These are phyloP conservation scores for Dictyostelium firmibasis DNA, from an alignment of 78 protist species.

Conservation along the genomic window DNA sequence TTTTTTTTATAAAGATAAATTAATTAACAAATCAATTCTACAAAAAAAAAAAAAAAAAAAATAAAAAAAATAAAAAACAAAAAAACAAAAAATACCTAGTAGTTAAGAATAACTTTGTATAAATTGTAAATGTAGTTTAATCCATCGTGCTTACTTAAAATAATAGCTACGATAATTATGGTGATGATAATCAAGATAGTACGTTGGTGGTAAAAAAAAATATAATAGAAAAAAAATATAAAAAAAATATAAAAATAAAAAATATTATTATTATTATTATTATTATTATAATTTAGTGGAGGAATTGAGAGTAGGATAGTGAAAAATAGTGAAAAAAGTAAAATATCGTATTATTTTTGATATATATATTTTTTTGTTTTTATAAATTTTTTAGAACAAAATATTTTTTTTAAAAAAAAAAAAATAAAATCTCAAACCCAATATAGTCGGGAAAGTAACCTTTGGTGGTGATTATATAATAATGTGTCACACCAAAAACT, in stretches of 20 bases:
- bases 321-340: not conserved
- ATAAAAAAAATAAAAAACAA: not conserved
- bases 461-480: not conserved
- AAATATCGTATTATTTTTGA: not conserved
- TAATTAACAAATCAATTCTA: not conserved
- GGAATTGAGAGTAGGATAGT: too few relatives aligned
- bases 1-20: too few relatives aligned
- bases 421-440: not conserved
- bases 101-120: not conserved
- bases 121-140: slow-evolving; percentile 58
- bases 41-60: not conserved
- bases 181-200: not conserved
- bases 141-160: slow-evolving; percentile 37
- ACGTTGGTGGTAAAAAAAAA: too few relatives aligned
- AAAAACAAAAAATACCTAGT: too few relatives aligned
- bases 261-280: too few relatives aligned
- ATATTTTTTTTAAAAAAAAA: too few relatives aligned
- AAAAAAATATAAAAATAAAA: too few relatives aligned
- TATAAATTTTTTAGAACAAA: too few relatives aligned
- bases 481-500: not conserved
- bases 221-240: too few relatives aligned
- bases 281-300: not conserved
- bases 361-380: too few relatives aligned
- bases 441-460: not conserved
- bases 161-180: not conserved